Evolutionary conservation across 441 rosid genomes (phyloP).

Genomic region (Gossypium lobatum): DNA sequence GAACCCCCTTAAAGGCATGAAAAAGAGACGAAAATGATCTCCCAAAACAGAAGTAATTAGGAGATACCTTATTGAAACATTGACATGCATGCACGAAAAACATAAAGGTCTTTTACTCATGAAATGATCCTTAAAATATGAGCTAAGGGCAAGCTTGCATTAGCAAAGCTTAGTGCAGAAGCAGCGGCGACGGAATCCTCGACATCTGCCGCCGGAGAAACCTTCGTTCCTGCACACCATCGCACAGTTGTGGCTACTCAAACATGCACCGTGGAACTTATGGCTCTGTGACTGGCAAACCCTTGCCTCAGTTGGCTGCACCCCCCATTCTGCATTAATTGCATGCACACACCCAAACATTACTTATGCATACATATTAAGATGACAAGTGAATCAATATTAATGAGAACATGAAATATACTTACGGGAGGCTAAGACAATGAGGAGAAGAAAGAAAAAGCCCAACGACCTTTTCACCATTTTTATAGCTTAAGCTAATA

Average conservation of each 20-base stretch:
- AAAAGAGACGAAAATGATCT: background rate
- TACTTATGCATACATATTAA: background rate
- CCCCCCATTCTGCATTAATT: slow-evolving; percentile 12
- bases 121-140: background rate
- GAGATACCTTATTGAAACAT: background rate
- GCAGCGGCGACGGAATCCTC: slow-evolving; percentile 49
- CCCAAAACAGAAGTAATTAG: background rate
- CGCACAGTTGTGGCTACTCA: slow-evolving; percentile 43
- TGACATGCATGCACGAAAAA: background rate
- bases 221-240: slow-evolving; percentile 44
- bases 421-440: slow-evolving; percentile 9
- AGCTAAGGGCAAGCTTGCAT: background rate
- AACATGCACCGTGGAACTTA: slow-evolving; percentile 36
- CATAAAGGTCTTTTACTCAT: background rate
- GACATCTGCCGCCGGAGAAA: slow-evolving; percentile 44
- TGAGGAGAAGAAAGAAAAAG: background rate
- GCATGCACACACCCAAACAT: background rate
- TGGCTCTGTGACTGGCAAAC: slow-evolving; percentile 60
- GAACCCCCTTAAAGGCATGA: background rate
- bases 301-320: slow-evolving; percentile 39
- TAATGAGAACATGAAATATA: background rate
- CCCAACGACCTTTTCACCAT: slow-evolving; percentile 7
- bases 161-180: slow-evolving; percentile 42
- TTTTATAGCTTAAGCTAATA: background rate
- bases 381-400: too few relatives aligned